Evolutionary conservation across 2,329 filamentous ascomycete genomes (phyloP), one percentile per base, ranked within the genome.

Genomic region (Chrysoporthe deuterocubensis): DNA sequence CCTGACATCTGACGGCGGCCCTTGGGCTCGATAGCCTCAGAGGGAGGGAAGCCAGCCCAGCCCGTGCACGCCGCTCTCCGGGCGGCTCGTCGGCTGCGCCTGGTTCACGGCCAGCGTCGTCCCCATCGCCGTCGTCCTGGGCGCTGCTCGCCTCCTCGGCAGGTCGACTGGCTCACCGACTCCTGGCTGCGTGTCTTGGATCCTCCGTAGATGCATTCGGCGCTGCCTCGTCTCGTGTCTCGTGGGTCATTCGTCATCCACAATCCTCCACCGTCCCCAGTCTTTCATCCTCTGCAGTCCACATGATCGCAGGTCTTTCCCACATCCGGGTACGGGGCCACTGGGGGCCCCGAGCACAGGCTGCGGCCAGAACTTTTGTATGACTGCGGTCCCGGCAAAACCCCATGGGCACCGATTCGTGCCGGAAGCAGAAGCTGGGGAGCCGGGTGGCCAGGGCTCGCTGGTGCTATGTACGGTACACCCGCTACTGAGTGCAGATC

Each of bases 261-360:
- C 48, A 11, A 34, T 54, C 50, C 50, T 54, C 50, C 50, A 54
- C 54, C 18, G 18, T 57, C 54, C 32, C 54, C 54, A 57, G 54
- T 57, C 54, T 57, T 57, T 40, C 18, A n/a, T 16, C 9, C 21
- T 16, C 21, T 34, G 13, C 50, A 37, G 32, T 32, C 52, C 52
- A 56, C 54, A 57, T n/a, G 18, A 57, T 21, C 40, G 54, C 14
- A 18, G 2, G 5, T 57, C 32, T 52, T 57, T 57, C 16, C 54
- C 54, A 11, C 2, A 57, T 57, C 6, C 34, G 54, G 32, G 26
- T 26, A 26, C 26, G 26, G 26, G 26, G 26, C 26, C 26, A 26
- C 26, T 26, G 26, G 26, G 26, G 26, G 26, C 26, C 26, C 26
- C 44, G 13, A 13, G 44, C 44, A 46, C 18, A 18, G 14, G 32